phyloP scores from a whole-genome alignment of 2,329 filamentous ascomycete genomes.

The Bipolaris sorokiniana region DNA sequence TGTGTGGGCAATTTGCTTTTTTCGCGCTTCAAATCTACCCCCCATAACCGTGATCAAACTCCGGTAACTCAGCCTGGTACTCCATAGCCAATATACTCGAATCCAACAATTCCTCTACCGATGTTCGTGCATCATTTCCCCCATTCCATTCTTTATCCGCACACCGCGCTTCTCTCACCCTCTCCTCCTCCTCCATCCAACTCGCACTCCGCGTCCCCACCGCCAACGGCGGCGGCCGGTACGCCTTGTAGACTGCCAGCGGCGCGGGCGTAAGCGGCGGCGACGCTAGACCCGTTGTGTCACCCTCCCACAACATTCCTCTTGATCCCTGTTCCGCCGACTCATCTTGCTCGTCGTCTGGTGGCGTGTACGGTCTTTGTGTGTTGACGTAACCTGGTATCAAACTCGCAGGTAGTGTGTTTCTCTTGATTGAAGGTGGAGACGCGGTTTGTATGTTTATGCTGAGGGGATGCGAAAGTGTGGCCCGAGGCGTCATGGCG shows the following conservation, averaged over 20 bases:
- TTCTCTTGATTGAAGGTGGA: neutral
- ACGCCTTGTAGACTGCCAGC: conserved; percentile 28
- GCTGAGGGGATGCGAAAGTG: neutral
- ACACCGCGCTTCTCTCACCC: too few species aligned
- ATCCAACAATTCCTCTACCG: conserved; percentile 11
- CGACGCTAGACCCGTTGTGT: neutral
- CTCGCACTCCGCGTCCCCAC: neutral
- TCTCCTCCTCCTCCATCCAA: too few species aligned
- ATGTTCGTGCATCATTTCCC: neutral
- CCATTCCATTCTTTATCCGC: too few species aligned
- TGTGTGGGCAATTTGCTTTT: neutral
- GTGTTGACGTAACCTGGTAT: neutral
- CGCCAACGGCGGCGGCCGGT: conserved; percentile 17
- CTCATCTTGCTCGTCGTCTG: neutral
- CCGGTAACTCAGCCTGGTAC: conserved; percentile 32
- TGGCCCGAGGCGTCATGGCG: neutral
- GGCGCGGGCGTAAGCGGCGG: conserved; percentile 16
- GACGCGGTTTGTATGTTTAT: neutral
- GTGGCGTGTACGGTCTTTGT: neutral
- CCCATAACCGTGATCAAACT: conserved; percentile 30
- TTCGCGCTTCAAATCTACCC: too few species aligned
- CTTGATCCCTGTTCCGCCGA: too few species aligned
- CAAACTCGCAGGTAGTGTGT: neutral
- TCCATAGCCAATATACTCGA: conserved; percentile 31
- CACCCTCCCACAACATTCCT: too few species aligned